Base-by-base conservation (phyloP, 2,329 filamentous ascomycete species). In the Sphaerulina vaccinii region DNA sequence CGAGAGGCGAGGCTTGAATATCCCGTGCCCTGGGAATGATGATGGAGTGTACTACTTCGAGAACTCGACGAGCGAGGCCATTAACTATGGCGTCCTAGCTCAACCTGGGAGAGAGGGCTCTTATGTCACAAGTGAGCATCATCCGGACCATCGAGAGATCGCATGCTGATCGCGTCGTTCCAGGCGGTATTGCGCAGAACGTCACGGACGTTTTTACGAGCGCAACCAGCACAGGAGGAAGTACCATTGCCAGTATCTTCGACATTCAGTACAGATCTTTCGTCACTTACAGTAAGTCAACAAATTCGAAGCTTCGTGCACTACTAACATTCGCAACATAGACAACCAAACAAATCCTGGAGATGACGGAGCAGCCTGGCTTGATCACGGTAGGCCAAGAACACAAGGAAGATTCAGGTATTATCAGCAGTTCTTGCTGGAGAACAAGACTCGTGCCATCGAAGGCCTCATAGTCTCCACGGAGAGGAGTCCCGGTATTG, bases 261-360 rank as follows among this genome's bases (percentile, higher is more conserved):
- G 51, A 49, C 39, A 54, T 54, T 8, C 45, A 54, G 16, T 54
- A 40, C 6, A 27, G 51, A 10, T 54, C 51, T 19, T 54, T 44
- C 39, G 35, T 49, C 16, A 49, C 49, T 11, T 53, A 53, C 37
- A 53, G 45, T 48, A 24, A 5, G 45, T 48, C 27, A n/a, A n/a
- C n/a, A n/a, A n/a, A n/a, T n/a, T n/a, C n/a, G n/a, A n/a, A n/a
- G n/a, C n/a, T n/a, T n/a, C n/a, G n/a, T n/a, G n/a, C n/a, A n/a
- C n/a, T n/a, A 29, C 27, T 29, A 29, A 29, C 7, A 7, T 29
- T 29, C 16, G 8, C 24, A n/a, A n/a, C n/a, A n/a, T n/a, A 48
- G 45, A 53, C 32, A 53, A 53, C 5, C 29, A 42, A 15, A 53
- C 51, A 5, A 33, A 38, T 13, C 51, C 51, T 11, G 29, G 24